Percentiles rank a stretch among this genome's conserved stretches.
These are phyloP conservation scores for Chlamydomonas schloesseri DNA, from an alignment of 139 green algal genomes.

Conservation along the genomic window DNA sequence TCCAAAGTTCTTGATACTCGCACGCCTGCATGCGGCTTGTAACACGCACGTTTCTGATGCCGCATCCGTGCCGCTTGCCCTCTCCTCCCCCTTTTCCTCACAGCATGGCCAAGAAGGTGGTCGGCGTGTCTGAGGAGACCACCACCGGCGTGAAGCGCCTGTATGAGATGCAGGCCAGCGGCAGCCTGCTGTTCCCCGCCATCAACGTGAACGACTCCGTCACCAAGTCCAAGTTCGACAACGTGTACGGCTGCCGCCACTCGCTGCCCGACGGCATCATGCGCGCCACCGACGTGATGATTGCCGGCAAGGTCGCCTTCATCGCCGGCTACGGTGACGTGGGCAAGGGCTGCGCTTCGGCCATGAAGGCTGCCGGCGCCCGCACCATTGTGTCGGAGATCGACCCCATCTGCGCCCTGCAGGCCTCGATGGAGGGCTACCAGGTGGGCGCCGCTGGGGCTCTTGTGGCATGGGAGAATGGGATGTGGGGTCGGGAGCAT, in stretches of 20 bases:
- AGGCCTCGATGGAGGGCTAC: constrained; percentile 97
- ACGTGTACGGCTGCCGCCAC: constrained; percentile 99
- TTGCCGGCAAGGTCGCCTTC: constrained; percentile 82
- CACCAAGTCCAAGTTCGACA: constrained; percentile 99
- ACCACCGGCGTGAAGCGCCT: constrained; percentile 99
- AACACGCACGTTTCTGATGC: too few species aligned
- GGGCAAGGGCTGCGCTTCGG: constrained; percentile 97
- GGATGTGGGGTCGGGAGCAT: too few species aligned
- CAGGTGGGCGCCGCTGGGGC: constrained; percentile 61
- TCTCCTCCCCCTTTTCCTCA: too few species aligned
- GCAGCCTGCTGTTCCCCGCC: constrained; percentile 97
- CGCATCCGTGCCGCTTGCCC: too few species aligned
- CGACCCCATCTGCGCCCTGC: constrained; percentile 99
- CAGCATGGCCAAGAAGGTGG: constrained; percentile 86
- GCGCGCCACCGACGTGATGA: constrained; percentile 99
- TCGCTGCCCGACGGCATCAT: constrained; percentile 99
- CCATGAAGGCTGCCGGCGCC: constrained; percentile 97
- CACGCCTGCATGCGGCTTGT: too few species aligned
- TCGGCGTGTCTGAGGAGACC: constrained; percentile 99
- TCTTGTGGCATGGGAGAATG: too few species aligned
- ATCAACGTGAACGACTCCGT: constrained; percentile 99
- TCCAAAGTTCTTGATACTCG: too few species aligned
- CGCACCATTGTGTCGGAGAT: constrained; percentile 96
- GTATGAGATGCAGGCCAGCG: constrained; percentile 97
- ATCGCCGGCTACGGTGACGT: constrained; percentile 98